Evolutionary conservation across 164 flowering plant genomes (phyloP).

Genomic region (Malania oleifera): DNA sequence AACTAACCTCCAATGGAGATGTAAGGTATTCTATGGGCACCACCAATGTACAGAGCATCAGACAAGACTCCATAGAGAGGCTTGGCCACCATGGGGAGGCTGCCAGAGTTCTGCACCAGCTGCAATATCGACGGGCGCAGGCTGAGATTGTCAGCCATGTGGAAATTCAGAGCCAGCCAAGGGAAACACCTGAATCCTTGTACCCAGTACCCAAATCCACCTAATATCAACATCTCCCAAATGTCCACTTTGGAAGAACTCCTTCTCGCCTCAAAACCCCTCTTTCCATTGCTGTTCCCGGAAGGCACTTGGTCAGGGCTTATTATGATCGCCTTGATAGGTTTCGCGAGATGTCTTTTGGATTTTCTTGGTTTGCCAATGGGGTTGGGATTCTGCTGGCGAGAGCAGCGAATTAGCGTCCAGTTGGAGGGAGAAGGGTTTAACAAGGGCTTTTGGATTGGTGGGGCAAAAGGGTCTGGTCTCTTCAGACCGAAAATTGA

Average conservation of each 20-base stretch:
- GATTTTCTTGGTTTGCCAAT: constrained; percentile 16
- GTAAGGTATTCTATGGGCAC: constrained; percentile 82
- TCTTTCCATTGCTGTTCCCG: constrained; percentile 10
- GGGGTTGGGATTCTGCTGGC: constrained; percentile 18
- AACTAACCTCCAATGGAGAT: constrained; percentile 80
- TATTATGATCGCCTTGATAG: constrained; percentile 17
- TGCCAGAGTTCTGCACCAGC: constrained; percentile 66
- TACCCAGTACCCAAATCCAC: constrained; percentile 89
- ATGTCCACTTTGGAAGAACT: constrained; percentile 27
- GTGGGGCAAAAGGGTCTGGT: not conserved
- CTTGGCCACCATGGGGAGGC: constrained; percentile 92
- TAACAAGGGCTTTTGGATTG: constrained; percentile 1
- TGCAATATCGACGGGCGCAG: constrained; percentile 72
- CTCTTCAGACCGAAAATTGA: constrained; percentile 6
- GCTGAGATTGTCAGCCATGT: constrained; percentile 62
- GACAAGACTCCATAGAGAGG: constrained; percentile 84
- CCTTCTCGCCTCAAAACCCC: constrained; percentile 15
- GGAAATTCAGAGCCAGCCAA: constrained; percentile 81
- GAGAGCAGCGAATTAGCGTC: constrained; percentile 13
- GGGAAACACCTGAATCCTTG: constrained; percentile 97
- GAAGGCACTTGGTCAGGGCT: constrained; percentile 12
- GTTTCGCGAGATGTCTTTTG: constrained; percentile 16
- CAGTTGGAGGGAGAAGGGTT: not conserved
- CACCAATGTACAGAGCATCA: constrained; percentile 78
- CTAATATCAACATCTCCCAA: constrained; percentile 44